Evolutionary conservation across 306 rosid genomes (phyloP), one percentile per base, ranked within the genome.

Genomic region (Hippophae tibetana): DNA sequence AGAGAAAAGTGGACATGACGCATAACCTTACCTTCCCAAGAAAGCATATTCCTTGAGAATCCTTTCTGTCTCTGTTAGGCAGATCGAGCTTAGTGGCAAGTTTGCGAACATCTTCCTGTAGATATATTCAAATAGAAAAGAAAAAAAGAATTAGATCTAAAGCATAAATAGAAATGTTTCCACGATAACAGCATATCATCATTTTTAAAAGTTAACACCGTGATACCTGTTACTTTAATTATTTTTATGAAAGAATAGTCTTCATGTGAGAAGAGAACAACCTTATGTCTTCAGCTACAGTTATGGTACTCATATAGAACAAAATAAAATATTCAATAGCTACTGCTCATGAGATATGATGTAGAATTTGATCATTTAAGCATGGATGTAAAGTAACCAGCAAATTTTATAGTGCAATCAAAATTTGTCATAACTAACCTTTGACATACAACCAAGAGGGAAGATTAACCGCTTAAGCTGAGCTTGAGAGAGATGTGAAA

Each of bases 11-110:
- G 13, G 25, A 58, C 8, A 2, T 23, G 6, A 5, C 23, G 55
- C 51, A 25, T 11, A 25, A 67, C 44, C 47, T 47, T 74, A 92
- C 98, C 98, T 92, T 87, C 61, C 98, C 98, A 54, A 92, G 84
- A 81, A 85, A 92, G 77, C 98, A 92, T 78, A 92, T 87, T 74
- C 98, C 98, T 78, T 87, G 98, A 14, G 98, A 92, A 76, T 92
- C 98, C 81, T 81, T 92, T 72, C 96, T 83, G 63, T 81, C 88
- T 75, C 85, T 92, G 58, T 92, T 92, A 26, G 95, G 96, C 23
- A 92, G 76, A 82, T 85, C 85, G 71, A 87, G 88, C 66, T 65
- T 68, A 44, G 73, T 73, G n/a, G 95, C 98, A 72, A 90, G 95
- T 69, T 60, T 73, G 27, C 98, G 95, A 66, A 92, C 98, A 76